phyloP scores from a whole-genome alignment of 768 basidiomycete genomes.

The Pleurotus tuoliensis region DNA sequence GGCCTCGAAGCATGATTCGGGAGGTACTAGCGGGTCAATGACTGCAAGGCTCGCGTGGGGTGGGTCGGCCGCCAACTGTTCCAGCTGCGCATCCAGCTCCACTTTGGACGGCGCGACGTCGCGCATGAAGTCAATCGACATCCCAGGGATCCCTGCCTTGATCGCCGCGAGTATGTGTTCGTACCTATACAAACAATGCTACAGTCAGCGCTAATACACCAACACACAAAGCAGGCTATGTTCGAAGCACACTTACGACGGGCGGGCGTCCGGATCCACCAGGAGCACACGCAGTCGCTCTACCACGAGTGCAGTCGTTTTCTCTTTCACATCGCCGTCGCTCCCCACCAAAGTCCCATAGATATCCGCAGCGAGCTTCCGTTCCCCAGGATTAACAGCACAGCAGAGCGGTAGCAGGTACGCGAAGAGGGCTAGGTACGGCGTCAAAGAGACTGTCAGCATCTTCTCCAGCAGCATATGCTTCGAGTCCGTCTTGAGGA shows the following conservation, averaged over 20 bases:
- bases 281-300: slow-evolving; percentile 3
- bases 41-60: slow-evolving; percentile 55
- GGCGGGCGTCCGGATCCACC: slow-evolving; percentile 30
- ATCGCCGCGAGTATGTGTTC: slow-evolving; percentile 41
- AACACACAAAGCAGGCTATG: too few relatives aligned
- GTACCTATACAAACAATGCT: slow-evolving; percentile 28
- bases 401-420: slow-evolving; percentile 40
- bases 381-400: slow-evolving; percentile 17
- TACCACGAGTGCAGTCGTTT: neutral
- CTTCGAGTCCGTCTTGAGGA: slow-evolving; percentile 18
- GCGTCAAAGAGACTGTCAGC: slow-evolving; percentile 23
- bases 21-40: slow-evolving; percentile 55
- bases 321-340: neutral
- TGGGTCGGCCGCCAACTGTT: slow-evolving; percentile 40
- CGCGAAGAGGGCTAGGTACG: slow-evolving; percentile 44
- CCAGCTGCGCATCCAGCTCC: slow-evolving; percentile 45
- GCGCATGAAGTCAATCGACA: slow-evolving; percentile 34
- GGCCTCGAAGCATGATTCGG: slow-evolving; percentile 22
- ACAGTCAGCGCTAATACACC: too few relatives aligned
- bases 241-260: slow-evolving; percentile 24
- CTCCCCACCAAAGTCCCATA: slow-evolving; percentile 18
- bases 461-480: slow-evolving; percentile 7
- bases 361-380: slow-evolving; percentile 38
- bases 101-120: slow-evolving; percentile 51
- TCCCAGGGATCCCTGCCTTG: slow-evolving; percentile 27